Base-by-base conservation (phyloP, 352 stramenopile species). In the Phytophthora citrophthora region DNA sequence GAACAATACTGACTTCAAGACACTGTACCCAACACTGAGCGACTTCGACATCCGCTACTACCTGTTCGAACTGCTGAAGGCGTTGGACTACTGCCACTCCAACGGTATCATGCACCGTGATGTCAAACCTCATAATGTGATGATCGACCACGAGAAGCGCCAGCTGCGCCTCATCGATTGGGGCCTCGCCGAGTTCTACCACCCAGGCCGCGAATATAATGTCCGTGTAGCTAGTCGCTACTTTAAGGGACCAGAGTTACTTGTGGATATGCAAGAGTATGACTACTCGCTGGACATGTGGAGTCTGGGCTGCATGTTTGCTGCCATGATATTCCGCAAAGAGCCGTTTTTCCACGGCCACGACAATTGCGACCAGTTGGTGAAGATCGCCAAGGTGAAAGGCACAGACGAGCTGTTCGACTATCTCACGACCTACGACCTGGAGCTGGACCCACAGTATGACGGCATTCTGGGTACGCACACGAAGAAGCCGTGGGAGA, bases 271-370 rank as follows among this genome's bases (percentile, higher is more conserved):
- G 75, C 98, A 99, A 68, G 97, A 99, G 71, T 99, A 99, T 73
- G 98, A 99, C 83, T 99, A 99, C 80, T 98, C 96, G 40, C 86
- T 99, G 41, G 98, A 99, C 74, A 99, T 99, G 97, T 99, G 97
- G 97, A 97, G 85, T 53, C 77, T 99, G 11, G 98, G 98, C 16
- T 99, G 97, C 64, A 99, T 99, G 94, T 98, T 99, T 72, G 97
- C 96, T n/a, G 94, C 95, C n/a, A 99, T 99, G 97, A 99, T 99
- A 71, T 99, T 99, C 81, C 88, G 97, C 64, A 99, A 99, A 75
- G 97, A 99, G 71, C 97, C 97, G 5, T 99, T 99, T 72, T 99
- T 99, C 80, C 97, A 99, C 71, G 98, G 98, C 38, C 95, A 99
- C 58, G 97, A 99, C 71, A 99, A 99, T 75, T 99, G 98, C 70